Base-by-base conservation (phyloP, 176 grass and related monocot species). In the Elymus sibiricus region DNA sequence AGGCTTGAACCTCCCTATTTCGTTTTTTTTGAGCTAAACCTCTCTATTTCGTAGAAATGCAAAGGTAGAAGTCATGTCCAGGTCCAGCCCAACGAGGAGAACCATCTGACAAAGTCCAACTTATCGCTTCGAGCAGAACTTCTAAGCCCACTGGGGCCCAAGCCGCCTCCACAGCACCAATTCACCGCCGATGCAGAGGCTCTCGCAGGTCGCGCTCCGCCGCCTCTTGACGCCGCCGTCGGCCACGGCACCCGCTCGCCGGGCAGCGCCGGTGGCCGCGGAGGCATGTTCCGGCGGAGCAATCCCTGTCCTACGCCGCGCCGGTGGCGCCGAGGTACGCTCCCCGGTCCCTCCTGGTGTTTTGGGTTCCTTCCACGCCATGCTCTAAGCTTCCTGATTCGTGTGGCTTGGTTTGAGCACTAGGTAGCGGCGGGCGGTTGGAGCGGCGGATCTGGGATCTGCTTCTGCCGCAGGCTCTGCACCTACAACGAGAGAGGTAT, bases 401-500 rank as follows among this genome's bases (percentile, higher is more conserved):
- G 78, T 78, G 64, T 83, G 74, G 61, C 79, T 66, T 80, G 29
- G 12, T 83, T 59, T 80, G 29, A 8, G 22, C 14, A 58, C 46
- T 64, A 91, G 89, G 89, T 81, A 10, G 70, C 70, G 24, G 61
- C 19, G 61, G 19, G 77, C 24, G 61, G 49, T 14, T 84, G 85
- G 85, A 81, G 24, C 67, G 76, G 76, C 13, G 68, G 68, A 7
- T 19, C 68, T 9, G 89, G 67, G 12, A 63, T 84, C 37, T 58
- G 2, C 17, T 74, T 87, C 8, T 77, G 81, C 70, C 81, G 89
- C 51, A 87, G 81, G 68, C 40, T 91, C 70, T 91, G 89, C 81
- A 88, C 89, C 76, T 87, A 39, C 69, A 82, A 91, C 22, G 89
- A 91, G 69, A 87, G 81, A 91, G 89, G 89, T 91, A 84, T 56